phyloP scores from a whole-genome alignment of 2,329 filamentous ascomycete genomes.

The Colletotrichum lindemuthianum region DNA sequence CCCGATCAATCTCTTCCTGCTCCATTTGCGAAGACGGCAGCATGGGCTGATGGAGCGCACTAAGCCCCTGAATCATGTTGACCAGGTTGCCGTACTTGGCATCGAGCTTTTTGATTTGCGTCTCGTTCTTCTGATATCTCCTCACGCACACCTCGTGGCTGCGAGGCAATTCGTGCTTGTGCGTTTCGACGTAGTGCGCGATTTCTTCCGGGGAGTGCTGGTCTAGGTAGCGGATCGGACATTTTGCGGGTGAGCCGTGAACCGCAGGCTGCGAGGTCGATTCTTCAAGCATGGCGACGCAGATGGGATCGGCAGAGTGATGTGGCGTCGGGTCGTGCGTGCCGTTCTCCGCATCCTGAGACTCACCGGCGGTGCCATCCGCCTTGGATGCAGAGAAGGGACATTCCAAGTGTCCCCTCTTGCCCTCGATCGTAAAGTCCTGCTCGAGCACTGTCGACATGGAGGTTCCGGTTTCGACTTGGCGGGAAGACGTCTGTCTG shows the following conservation, averaged over 20 bases:
- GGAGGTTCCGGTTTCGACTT: constrained; percentile 60
- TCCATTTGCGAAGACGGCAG: constrained; percentile 71
- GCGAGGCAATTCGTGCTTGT: constrained; percentile 93
- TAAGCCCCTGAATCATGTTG: constrained; percentile 93
- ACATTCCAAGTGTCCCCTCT: constrained; percentile 81
- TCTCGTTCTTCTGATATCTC: constrained; percentile 87
- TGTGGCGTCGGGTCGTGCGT: constrained; percentile 55
- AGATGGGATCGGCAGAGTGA: constrained; percentile 68
- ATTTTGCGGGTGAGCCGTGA: constrained; percentile 70
- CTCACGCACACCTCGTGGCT: constrained; percentile 94
- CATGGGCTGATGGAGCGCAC: constrained; percentile 88
- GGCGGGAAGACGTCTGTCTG: constrained; percentile 57
- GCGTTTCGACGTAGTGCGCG: constrained; percentile 90
- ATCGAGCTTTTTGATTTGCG: constrained; percentile 87
- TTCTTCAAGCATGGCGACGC: constrained; percentile 71
- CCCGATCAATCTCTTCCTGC: constrained; percentile 57
- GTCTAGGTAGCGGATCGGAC: constrained; percentile 92
- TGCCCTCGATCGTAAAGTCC: constrained; percentile 90
- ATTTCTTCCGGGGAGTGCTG: constrained; percentile 94
- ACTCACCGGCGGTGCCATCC: constrained; percentile 27
- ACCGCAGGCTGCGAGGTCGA: constrained; percentile 62
- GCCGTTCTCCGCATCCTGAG: constrained; percentile 17
- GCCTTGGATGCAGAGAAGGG: constrained; percentile 70
- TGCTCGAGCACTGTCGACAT: constrained; percentile 78
- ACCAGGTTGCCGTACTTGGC: constrained; percentile 93